These are phyloP conservation scores for Xylaria hypoxylon DNA, from an alignment of 2,329 filamentous ascomycete species.

Conservation along the genomic window DNA sequence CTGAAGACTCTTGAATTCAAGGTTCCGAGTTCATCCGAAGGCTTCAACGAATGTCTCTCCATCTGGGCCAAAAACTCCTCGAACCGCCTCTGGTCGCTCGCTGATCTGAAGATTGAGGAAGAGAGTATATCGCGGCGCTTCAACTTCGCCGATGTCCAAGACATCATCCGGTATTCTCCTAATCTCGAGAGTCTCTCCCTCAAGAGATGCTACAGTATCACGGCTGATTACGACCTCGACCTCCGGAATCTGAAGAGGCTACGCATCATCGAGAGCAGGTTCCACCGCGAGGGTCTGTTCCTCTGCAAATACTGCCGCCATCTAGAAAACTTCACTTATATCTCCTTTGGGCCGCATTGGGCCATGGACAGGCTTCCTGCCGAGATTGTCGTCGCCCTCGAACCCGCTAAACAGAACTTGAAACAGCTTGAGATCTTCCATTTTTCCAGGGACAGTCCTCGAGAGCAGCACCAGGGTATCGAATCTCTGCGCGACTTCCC, in stretches of 20 bases:
- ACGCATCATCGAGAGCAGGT: constrained; percentile 39
- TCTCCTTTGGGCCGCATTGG: constrained; percentile 40
- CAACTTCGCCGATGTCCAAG: constrained; percentile 40
- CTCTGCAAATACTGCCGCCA: constrained; percentile 40
- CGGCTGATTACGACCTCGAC: constrained; percentile 39
- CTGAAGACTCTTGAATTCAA: constrained; percentile 36
- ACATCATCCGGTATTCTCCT: constrained; percentile 39
- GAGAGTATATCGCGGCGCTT: constrained; percentile 39
- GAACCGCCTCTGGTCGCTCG: constrained; percentile 39
- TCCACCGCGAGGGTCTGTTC: constrained; percentile 39
- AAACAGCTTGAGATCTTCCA: constrained; percentile 39
- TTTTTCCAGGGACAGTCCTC: constrained; percentile 29
- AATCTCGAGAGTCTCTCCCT: constrained; percentile 39
- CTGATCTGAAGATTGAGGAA: constrained; percentile 38
- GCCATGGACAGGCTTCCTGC: constrained; percentile 39
- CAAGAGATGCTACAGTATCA: constrained; percentile 39
- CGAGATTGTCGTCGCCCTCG: constrained; percentile 39
- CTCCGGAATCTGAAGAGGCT: constrained; percentile 35
- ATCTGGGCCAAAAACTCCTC: constrained; percentile 39
- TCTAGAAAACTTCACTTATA: constrained; percentile 40
- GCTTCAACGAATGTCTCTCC: constrained; percentile 41
- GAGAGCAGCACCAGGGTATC: constrained; percentile 40
- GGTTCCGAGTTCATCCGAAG: constrained; percentile 37
- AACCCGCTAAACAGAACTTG: constrained; percentile 34
- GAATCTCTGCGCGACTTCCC: constrained; percentile 39